These are phyloP conservation scores for Fusarium coffeatum DNA, from an alignment of 2,329 filamentous ascomycete species.

Conservation along the genomic window DNA sequence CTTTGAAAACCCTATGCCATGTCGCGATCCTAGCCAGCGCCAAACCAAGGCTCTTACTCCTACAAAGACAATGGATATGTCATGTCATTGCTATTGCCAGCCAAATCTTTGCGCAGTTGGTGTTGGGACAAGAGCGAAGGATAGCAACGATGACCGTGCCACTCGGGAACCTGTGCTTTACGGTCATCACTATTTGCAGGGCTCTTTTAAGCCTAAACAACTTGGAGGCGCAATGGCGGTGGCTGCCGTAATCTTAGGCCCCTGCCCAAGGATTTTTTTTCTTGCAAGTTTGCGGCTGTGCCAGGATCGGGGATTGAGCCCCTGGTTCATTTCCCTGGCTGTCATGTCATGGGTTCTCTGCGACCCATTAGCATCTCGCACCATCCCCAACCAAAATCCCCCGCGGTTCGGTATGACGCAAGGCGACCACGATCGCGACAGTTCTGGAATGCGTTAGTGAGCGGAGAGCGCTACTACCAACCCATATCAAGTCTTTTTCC, in stretches of 20 bases:
- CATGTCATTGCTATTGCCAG: background rate
- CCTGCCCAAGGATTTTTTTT: slow-evolving; percentile 29
- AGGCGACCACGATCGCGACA: slow-evolving; percentile 34
- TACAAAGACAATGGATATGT: slow-evolving; percentile 5
- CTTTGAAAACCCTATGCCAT: slow-evolving; percentile 1
- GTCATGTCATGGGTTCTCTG: slow-evolving; percentile 45
- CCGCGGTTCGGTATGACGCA: slow-evolving; percentile 45
- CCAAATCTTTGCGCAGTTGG: slow-evolving; percentile 24
- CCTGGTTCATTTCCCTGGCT: slow-evolving; percentile 37
- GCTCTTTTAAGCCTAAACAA: slow-evolving; percentile 41
- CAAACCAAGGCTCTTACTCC: slow-evolving; percentile 13
- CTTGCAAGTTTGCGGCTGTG: slow-evolving; percentile 31
- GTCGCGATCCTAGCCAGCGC: slow-evolving; percentile 8
- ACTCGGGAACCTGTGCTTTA: slow-evolving; percentile 37
- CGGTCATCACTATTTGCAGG: slow-evolving; percentile 39
- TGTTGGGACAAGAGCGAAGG: slow-evolving; percentile 24
- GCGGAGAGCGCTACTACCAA: slow-evolving; percentile 34
- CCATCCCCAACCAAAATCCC: slow-evolving; percentile 35
- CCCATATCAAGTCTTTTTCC: slow-evolving; percentile 30
- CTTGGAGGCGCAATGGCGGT: slow-evolving; percentile 40
- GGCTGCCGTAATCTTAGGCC: slow-evolving; percentile 38
- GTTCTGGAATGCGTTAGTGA: slow-evolving; percentile 38
- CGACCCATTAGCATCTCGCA: slow-evolving; percentile 33
- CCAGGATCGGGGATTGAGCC: slow-evolving; percentile 32
- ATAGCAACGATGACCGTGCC: slow-evolving; percentile 24